Base-by-base conservation (phyloP, 192 early-diverging fungal genomes). In the Allomyces arbusculus region DNA sequence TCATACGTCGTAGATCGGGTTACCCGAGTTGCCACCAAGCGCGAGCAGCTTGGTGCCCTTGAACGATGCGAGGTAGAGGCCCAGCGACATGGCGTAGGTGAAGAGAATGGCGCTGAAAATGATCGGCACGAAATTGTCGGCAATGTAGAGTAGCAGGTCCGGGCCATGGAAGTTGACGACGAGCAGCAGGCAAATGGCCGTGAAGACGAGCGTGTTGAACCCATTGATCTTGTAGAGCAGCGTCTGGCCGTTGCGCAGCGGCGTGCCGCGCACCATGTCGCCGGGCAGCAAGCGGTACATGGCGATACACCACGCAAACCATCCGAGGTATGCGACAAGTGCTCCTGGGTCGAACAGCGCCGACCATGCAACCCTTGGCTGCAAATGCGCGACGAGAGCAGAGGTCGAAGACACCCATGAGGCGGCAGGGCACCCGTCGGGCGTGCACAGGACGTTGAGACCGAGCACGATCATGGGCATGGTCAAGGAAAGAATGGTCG, bases 11-110 rank as follows among this genome's bases (percentile, higher is more conserved):
- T 98, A 96, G 22, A 92, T 66, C 16, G 78, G 71, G 75, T 91
- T 91, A 40, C 91, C 87, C n/a, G 91, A 87, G 80, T 96, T 94
- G 40, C 93, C 95, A 16, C 89, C 90, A 23, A 80, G 73, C 10
- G 93, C 86, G 33, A 89, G 72, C 45, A 97, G 75, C 20, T 73
- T 78, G 19, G 75, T 72, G 50, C 78, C 65, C 62, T 84, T 71
- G 80, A 92, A 91, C 63, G 90, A 92, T 28, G 71, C 72, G 6
- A 83, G 44, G 70, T 91, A 91, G 68, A 94, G 79, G 80, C 80
- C 79, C 20, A 86, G 45, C 3, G 91, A 80, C 50, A 87, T 75
- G 0, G 70, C 50, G 61, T 83, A 83, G 10, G 86, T 77, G 64
- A 89, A 86, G 2, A 88, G 40, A n/a, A 80, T 64, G 16, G 88